These are phyloP conservation scores for Pyrenochaeta sp. DNA, from an alignment of 2,329 filamentous ascomycete species.

Conservation along the genomic window DNA sequence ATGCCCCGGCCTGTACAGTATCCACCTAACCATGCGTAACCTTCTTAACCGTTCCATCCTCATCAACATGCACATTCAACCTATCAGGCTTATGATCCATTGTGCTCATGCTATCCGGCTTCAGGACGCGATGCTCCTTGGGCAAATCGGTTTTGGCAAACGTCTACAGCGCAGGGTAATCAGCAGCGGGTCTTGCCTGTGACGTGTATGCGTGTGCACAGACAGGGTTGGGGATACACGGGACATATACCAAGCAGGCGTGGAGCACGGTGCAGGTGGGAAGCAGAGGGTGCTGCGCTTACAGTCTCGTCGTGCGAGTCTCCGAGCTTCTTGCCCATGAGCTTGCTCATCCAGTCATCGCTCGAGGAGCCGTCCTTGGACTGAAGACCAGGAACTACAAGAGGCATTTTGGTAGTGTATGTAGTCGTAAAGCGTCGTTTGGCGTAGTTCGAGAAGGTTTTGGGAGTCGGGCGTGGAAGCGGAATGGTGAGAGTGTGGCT, in stretches of 20 bases:
- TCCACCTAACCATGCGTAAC: conserved; percentile 54
- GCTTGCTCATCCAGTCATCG: conserved; percentile 57
- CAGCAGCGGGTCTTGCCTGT: not conserved
- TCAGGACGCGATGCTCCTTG: conserved; percentile 56
- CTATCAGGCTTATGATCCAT: conserved; percentile 59
- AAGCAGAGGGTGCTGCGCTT: conserved; percentile 16
- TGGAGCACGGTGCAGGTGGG: no score
- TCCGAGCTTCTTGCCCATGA: conserved; percentile 62
- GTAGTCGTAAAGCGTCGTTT: conserved; percentile 7
- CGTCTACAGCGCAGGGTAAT: conserved; percentile 43
- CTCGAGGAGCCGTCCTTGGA: conserved; percentile 45
- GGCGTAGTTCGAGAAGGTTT: conserved; percentile 1
- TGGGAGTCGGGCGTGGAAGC: not conserved
- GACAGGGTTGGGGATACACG: not conserved
- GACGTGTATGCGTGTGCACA: not conserved
- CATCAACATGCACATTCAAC: conserved; percentile 59
- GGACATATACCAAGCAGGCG: not conserved
- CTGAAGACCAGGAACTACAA: conserved; percentile 59
- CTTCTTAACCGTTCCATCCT: conserved; percentile 59
- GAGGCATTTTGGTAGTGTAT: conserved; percentile 53
- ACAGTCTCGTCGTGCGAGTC: conserved; percentile 57
- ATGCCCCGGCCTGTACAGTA: not conserved
- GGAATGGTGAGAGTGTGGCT: not conserved
- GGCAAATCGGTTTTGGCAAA: conserved; percentile 61
- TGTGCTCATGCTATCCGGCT: conserved; percentile 56